Evolutionary conservation across 2,329 filamentous ascomycete species (phyloP), one percentile per base, ranked within the genome.

Genomic region (Fusarium buxicola): DNA sequence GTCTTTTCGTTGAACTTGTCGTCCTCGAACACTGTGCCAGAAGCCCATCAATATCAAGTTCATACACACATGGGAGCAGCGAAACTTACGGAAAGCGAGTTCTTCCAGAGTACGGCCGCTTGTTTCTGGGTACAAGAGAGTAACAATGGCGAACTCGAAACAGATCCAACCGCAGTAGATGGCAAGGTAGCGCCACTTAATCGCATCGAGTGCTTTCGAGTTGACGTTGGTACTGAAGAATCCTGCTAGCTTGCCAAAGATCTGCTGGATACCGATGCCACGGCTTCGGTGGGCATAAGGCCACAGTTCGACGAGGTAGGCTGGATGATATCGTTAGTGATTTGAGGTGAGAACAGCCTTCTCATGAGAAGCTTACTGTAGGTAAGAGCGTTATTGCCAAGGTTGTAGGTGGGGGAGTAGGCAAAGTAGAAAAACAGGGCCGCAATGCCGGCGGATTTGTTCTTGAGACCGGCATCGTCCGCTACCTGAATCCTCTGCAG

Each of bases 111-210:
- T 89, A 58, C 92, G 65, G 15, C 67, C 92, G 60, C 89, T 90
- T 0, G 92, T 96, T 77, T 96, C 92, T 9, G 92, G 92, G 74
- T 94, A 96, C 63, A 94, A 83, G 76, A 93, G 91, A 77, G 89
- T 95, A 46, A 95, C 89, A 86, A 76, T 66, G 24, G 41, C 50
- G 35, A 80, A 72, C 66, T 81, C 78, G 31, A 80, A 76, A 2
- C 72, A 69, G 11, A 81, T 73, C 73, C 78, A 81, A 25, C 74
- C 76, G 61, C 77, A 78, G 59, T 80, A 81, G 9, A 78, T 77
- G 25, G 78, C 76, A 31, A 80, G 73, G 57, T 80, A 81, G 28
- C 73, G 75, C 79, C 79, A 81, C 46, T 73, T 66, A 18, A 77
- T 73, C 15, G 73, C 73, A 10, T 69, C 55, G 2, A 81, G 74